phyloP scores from a whole-genome alignment of 768 basidiomycete species.

The Ramaria sp. region DNA sequence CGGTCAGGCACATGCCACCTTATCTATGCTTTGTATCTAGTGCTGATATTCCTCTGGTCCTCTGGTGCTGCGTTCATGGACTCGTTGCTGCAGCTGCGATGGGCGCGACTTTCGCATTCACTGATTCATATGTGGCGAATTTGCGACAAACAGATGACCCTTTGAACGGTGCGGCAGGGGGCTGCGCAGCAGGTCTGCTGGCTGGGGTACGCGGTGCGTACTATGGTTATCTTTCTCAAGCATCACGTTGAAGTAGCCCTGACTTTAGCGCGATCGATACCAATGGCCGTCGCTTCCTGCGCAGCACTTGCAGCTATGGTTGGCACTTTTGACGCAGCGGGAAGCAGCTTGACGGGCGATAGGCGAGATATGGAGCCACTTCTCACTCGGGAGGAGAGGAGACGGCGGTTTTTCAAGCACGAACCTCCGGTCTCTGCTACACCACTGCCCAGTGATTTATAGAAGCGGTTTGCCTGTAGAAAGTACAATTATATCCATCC shows the following conservation, averaged over 20 bases:
- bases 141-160: conserved; percentile 68
- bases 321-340: conserved; percentile 74
- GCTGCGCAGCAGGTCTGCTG: conserved; percentile 88
- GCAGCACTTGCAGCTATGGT: conserved; percentile 66
- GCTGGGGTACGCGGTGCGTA: conserved; percentile 72
- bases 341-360: conserved; percentile 42
- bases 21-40: not conserved
- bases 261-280: conserved; percentile 65
- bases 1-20: conserved; percentile 37
- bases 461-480: not conserved
- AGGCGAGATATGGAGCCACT: conserved; percentile 14
- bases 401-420: conserved; percentile 79
- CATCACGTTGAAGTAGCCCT: conserved; percentile 12
- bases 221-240: not conserved
- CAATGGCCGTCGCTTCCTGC: conserved; percentile 71
- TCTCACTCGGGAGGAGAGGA: conserved; percentile 51
- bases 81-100: conserved; percentile 54
- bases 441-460: conserved; percentile 6
- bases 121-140: conserved; percentile 75
- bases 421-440: conserved; percentile 27
- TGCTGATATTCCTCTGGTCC: not conserved
- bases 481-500: not conserved
- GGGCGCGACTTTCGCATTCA: conserved; percentile 77
- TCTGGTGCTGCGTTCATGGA: not conserved
- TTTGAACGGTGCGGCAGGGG: conserved; percentile 74